phyloP scores from a whole-genome alignment of 2,329 filamentous ascomycete species.

The Fusarium agapanthi region DNA sequence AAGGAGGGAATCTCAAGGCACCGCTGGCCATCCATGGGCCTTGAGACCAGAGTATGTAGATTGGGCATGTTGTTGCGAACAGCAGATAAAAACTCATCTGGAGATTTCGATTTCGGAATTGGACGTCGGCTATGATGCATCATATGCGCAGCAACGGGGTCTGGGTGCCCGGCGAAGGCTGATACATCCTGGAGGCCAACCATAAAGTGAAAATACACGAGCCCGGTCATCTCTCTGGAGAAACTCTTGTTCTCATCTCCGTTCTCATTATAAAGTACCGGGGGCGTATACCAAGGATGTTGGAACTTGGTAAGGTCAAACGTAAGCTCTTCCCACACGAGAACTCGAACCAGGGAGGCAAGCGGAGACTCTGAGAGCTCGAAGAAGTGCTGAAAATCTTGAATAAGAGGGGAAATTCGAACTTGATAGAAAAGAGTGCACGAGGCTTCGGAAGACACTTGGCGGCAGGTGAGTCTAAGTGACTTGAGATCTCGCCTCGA shows the following conservation, averaged over 20 bases:
- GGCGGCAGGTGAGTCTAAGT: not conserved
- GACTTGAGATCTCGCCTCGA: conserved; percentile 2
- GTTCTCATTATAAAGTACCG: not conserved
- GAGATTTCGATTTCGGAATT: too few relatives aligned
- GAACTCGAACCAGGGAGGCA: not conserved
- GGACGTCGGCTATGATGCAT: not conserved
- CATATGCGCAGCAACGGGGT: not conserved
- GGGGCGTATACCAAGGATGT: not conserved
- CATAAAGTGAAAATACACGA: not conserved
- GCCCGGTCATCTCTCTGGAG: not conserved
- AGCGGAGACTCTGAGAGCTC: not conserved
- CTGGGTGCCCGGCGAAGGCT: not conserved
- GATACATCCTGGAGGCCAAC: not conserved
- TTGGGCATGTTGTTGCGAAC: not conserved
- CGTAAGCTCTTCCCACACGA: conserved; percentile 14
- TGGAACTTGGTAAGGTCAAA: not conserved
- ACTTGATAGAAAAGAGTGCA: not conserved
- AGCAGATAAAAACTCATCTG: not conserved
- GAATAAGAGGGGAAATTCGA: not conserved
- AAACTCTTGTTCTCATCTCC: not conserved
- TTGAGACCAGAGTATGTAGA: conserved; percentile 3
- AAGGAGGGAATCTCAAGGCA: not conserved
- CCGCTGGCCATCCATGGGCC: conserved; percentile 3
- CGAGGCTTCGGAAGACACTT: not conserved
- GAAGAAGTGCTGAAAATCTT: not conserved